A percentile compares a stretch with the other conserved stretches of the same genome.
Evolutionary conservation across 2,329 filamentous ascomycete genomes (phyloP).

Genomic region (Fusarium phyllophilum): DNA sequence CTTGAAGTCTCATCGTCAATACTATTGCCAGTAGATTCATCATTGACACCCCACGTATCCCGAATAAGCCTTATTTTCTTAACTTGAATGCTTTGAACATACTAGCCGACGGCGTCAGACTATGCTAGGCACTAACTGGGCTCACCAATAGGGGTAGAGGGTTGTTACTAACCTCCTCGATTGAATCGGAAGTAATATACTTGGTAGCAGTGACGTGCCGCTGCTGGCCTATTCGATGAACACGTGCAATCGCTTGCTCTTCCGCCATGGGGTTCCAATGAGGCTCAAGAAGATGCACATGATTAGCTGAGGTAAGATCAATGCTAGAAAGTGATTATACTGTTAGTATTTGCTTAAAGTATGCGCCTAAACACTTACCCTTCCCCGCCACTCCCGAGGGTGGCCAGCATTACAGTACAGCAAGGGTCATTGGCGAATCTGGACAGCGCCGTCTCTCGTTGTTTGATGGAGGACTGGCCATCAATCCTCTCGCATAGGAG

Average conservation of each 20-base stretch:
- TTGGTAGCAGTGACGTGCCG: neutral
- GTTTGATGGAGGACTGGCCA: conserved; percentile 24
- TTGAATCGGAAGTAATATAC: neutral
- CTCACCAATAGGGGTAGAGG: rapidly evolving
- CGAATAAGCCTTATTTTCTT: neutral
- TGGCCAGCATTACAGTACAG: conserved; percentile 46
- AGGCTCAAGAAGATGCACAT: neutral
- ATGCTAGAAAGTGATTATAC: neutral
- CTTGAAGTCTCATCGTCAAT: rapidly evolving
- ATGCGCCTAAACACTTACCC: conserved; percentile 27
- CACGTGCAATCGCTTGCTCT: neutral
- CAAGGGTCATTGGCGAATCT: conserved; percentile 24
- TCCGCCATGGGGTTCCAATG: neutral
- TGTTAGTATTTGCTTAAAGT: rapidly evolving
- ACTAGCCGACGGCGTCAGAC: neutral
- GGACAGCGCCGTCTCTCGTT: conserved; percentile 10
- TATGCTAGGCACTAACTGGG: rapidly evolving
- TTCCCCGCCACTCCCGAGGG: conserved; percentile 46
- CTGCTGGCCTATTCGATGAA: neutral
- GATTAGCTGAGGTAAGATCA: rapidly evolving
- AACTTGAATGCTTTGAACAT: neutral
- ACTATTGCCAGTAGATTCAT: rapidly evolving
- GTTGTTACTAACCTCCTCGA: neutral
- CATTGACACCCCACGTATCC: neutral
- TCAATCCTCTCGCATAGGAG: conserved; percentile 43